Percentiles rank a stretch among this genome's conserved stretches.
These are phyloP conservation scores for Leucoagaricus sp. DNA, from an alignment of 1,284 basidiomycete genomes.

Conservation along the genomic window DNA sequence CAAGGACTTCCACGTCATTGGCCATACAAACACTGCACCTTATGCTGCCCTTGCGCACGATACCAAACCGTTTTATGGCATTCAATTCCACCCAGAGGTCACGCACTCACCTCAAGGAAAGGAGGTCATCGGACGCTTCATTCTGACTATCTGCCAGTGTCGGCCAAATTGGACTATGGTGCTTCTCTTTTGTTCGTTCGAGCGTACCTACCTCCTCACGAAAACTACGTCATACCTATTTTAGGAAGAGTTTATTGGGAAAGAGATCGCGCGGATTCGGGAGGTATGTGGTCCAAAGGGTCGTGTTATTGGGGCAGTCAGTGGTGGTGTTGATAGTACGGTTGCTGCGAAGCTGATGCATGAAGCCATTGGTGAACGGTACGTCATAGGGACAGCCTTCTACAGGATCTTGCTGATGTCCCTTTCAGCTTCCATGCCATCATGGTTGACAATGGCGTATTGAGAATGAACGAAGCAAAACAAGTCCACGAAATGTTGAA, in stretches of 20 bases:
- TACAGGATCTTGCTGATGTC: slow-evolving; percentile 7
- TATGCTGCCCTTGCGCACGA: slow-evolving; percentile 95
- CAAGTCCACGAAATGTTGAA: slow-evolving; percentile 98
- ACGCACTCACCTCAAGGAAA: slow-evolving; percentile 93
- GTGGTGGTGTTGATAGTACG: slow-evolving; percentile 96
- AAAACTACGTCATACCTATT: slow-evolving; percentile 5
- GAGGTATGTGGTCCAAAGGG: slow-evolving; percentile 95
- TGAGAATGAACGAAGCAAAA: slow-evolving; percentile 88
- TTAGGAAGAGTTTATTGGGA: slow-evolving; percentile 96
- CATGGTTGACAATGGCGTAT: slow-evolving; percentile 99
- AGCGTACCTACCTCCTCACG: background rate
- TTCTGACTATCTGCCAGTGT: slow-evolving; percentile 86
- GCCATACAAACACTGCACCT: slow-evolving; percentile 85
- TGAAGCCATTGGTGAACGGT: slow-evolving; percentile 98
- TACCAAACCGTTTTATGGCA: slow-evolving; percentile 90
- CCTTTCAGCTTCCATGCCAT: slow-evolving; percentile 90
- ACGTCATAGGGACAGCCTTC: slow-evolving; percentile 15
- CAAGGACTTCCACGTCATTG: slow-evolving; percentile 86
- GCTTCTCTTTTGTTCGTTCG: slow-evolving; percentile 11
- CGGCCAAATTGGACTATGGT: slow-evolving; percentile 95
- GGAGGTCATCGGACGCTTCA: slow-evolving; percentile 89
- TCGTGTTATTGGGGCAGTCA: slow-evolving; percentile 97
- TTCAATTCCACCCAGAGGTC: slow-evolving; percentile 99
- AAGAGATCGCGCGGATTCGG: slow-evolving; percentile 93
- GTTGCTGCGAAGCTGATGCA: slow-evolving; percentile 99